Evolutionary conservation across 1,284 basidiomycete species (phyloP).

Genomic region (Ustilago xerochloae): DNA sequence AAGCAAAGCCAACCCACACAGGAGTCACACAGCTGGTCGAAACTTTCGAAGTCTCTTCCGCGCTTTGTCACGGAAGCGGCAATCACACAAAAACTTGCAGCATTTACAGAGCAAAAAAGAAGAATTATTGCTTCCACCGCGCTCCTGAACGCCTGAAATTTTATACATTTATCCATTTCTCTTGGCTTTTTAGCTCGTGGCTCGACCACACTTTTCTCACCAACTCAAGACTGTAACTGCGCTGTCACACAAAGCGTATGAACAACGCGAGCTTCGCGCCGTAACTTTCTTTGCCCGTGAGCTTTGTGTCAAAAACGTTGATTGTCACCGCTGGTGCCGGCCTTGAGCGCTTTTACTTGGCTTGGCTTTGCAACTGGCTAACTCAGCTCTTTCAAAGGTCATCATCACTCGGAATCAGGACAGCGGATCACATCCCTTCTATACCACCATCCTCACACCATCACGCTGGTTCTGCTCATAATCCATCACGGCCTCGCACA

Average conservation of each 20-base stretch:
- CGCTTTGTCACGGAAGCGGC: no score
- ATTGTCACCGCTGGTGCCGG: neutral
- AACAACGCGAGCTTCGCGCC: neutral
- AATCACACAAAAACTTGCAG: no score
- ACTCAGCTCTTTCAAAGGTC: neutral
- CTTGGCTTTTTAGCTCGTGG: no score
- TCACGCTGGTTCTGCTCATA: neutral
- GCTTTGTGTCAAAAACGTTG: neutral
- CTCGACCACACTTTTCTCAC: conserved; percentile 1
- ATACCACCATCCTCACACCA: neutral
- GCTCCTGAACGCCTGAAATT: no score
- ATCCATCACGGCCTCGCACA: neutral
- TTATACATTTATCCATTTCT: neutral
- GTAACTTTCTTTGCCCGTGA: no score
- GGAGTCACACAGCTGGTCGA: no score
- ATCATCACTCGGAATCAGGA: neutral
- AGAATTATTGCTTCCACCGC: neutral
- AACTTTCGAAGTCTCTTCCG: no score
- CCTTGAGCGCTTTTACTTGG: no score
- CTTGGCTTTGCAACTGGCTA: neutral
- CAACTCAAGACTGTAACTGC: no score
- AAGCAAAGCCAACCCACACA: no score
- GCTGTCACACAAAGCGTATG: neutral
- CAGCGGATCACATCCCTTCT: neutral
- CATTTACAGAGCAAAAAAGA: neutral